These are phyloP conservation scores for Acanthamoeba triangularis DNA, from an alignment of 208 protist genomes.

Conservation along the genomic window DNA sequence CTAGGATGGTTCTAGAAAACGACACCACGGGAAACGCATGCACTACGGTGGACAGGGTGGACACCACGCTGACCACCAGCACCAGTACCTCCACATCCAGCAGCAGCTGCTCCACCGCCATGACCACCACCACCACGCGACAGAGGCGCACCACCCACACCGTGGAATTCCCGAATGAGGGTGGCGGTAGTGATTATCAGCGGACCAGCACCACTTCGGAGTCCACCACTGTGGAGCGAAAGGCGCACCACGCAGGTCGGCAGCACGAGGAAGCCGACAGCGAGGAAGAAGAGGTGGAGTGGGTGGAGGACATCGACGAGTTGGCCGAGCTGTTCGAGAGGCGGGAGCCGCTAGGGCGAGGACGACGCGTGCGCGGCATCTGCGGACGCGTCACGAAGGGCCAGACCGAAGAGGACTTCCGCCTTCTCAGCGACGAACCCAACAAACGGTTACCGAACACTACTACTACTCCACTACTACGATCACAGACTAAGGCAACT, in stretches of 20 bases:
- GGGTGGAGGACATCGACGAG: background rate
- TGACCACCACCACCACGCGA: background rate
- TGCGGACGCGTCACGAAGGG: constrained; percentile 52
- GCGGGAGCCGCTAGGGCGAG: background rate
- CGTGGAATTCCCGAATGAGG: background rate
- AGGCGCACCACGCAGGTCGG: background rate
- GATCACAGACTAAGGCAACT: no score
- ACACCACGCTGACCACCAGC: background rate
- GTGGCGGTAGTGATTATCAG: no score
- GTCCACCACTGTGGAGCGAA: background rate
- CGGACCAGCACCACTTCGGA: background rate
- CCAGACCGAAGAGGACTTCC: constrained; percentile 37
- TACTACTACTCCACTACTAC: no score
- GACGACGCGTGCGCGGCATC: constrained; percentile 18
- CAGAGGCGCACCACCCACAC: background rate
- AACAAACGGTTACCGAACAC: constrained; percentile 35
- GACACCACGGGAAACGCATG: background rate
- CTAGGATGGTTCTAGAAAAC: background rate
- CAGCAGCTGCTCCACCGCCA: no score
- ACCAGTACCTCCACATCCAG: no score
- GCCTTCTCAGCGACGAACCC: constrained; percentile 32
- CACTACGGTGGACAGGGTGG: background rate
- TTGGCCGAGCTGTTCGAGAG: constrained; percentile 11
- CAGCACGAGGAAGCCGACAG: background rate
- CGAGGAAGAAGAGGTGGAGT: background rate